Base-by-base conservation (phyloP, 805 yeast genomes). In the Yarrowia sp. region DNA sequence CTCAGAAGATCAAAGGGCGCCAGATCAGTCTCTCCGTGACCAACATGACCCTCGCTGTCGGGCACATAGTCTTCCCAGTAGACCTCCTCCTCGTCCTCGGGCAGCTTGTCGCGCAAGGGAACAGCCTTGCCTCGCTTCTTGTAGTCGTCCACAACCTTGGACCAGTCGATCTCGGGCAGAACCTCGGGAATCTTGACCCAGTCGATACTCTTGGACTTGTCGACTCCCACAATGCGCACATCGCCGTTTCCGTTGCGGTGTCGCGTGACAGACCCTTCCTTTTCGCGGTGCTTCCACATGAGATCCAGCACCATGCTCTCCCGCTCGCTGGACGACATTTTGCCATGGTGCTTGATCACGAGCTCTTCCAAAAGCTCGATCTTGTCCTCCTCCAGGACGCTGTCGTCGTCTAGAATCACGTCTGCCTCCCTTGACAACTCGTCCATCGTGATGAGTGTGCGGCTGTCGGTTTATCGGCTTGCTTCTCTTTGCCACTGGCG, bases 251-350 rank as follows among this genome's bases (percentile, higher is more conserved):
- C 36, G 13, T 31, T 55, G 31, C 61, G 65, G 44, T 35, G 46
- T 10, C 41, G 13, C 19, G 44, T 25, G 21, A 39, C 60, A 1
- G 46, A 51, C 5, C 64, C 41, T 18, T 65, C 67, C 6, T 70
- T 65, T 1, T 74, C 78, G 36, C 74, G 71, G 61, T 77, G 80
- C 27, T 68, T 72, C 78, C 79, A 75, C 62, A 78, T 63, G 10
- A 78, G 73, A 58, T 75, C 79, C 67, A 78, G 68, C 14, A 76
- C 76, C 16, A 74, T 65, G 58, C 75, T 67, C 62, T 78, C 80
- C 6, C 67, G 60, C 22, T 72, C 74, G 16, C 67, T 66, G 2
- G 68, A 44, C 2, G 53, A 35, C 41, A 66, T 47, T 8, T 61
- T 51, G 0, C 67, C 61, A 24, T 64, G 68, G 31, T 66, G 63